These are phyloP conservation scores for Monocercomonoides exilis DNA, from an alignment of 78 protist genomes.

Conservation along the genomic window DNA sequence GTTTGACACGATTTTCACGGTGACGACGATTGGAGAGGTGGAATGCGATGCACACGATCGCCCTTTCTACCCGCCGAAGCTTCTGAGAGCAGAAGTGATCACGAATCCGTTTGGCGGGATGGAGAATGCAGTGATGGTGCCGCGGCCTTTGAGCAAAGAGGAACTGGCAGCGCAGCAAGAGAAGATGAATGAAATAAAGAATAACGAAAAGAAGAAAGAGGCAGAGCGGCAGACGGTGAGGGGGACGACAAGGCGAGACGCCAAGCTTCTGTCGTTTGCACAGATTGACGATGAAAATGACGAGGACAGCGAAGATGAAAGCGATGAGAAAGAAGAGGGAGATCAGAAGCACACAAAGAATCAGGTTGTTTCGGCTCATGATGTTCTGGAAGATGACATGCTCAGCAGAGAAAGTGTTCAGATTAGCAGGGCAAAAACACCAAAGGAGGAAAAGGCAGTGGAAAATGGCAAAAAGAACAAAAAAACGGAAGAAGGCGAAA, in stretches of 20 bases:
- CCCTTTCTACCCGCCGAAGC: slow-evolving; percentile 65
- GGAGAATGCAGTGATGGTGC: slow-evolving; percentile 26
- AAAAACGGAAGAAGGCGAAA: no score
- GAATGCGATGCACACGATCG: slow-evolving; percentile 64
- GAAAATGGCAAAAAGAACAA: background rate
- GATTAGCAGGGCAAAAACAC: background rate
- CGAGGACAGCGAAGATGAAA: background rate
- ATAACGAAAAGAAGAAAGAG: background rate
- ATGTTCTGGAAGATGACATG: no score
- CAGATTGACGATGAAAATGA: slow-evolving; percentile 39
- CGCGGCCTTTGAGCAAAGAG: background rate
- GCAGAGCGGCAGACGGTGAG: no score
- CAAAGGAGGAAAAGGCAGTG: background rate
- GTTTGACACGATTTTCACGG: slow-evolving; percentile 69
- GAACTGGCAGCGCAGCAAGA: background rate
- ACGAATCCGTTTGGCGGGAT: slow-evolving; percentile 79
- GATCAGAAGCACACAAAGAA: no score
- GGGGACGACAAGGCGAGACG: no score
- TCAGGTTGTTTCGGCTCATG: no score
- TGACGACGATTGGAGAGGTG: slow-evolving; percentile 43
- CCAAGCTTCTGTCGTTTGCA: slow-evolving; percentile 35
- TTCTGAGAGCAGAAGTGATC: slow-evolving; percentile 45
- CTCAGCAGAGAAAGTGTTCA: background rate
- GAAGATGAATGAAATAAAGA: background rate
- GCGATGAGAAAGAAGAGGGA: no score